These are phyloP conservation scores for Saccharomyces hybrid DNA, from an alignment of 1,139 yeast species.

Conservation along the genomic window DNA sequence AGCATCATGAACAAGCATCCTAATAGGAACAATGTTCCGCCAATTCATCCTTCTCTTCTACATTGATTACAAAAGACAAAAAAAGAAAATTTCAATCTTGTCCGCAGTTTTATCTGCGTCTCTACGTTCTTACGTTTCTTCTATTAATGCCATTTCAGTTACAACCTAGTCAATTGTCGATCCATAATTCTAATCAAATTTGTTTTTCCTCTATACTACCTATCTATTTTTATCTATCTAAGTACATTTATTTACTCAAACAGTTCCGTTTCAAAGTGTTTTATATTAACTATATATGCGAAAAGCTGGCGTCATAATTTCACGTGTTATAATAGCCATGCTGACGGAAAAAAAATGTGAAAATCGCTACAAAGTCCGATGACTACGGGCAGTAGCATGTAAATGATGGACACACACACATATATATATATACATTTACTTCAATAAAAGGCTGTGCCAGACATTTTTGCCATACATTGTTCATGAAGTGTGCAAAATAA, in stretches of 20 bases:
- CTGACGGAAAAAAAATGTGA: background rate
- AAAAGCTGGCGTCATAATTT: background rate
- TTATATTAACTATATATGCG: background rate
- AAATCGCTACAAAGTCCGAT: slow-evolving; percentile 1
- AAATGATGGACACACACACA: background rate
- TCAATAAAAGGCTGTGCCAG: background rate
- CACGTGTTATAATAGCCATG: background rate
- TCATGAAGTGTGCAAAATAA: background rate
- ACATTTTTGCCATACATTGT: background rate
- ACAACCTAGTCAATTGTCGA: background rate
- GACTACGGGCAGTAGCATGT: background rate
- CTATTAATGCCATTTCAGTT: background rate
- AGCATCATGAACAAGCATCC: slow-evolving; percentile 7
- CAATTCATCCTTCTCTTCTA: slow-evolving; percentile 18
- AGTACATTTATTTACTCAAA: background rate
- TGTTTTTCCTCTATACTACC: background rate
- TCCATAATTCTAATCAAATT: background rate
- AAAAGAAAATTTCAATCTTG: background rate
- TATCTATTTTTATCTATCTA: background rate
- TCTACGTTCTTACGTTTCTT: background rate
- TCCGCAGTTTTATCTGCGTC: background rate
- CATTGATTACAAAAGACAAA: slow-evolving; percentile 6
- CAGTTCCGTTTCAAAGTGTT: background rate
- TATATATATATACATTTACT: background rate
- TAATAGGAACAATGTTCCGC: slow-evolving; percentile 11